A percentile compares a stretch with the other conserved stretches of the same genome.
Evolutionary conservation across 2,329 filamentous ascomycete genomes (phyloP).

Genomic region (Fusarium compactum): DNA sequence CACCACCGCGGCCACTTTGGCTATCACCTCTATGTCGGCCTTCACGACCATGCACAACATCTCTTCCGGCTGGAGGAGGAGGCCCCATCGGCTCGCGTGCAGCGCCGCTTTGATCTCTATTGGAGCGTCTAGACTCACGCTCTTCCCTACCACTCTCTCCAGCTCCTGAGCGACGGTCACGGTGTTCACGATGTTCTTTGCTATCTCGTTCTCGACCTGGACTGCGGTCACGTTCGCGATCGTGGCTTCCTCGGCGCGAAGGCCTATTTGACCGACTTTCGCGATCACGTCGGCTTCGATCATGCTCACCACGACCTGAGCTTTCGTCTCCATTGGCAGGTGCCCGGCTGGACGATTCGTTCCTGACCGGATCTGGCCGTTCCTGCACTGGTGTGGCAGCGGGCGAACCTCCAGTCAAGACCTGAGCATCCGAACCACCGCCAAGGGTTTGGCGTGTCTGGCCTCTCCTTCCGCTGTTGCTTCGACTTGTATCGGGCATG

Average conservation of each 20-base stretch:
- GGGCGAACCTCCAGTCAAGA: slow-evolving; percentile 66
- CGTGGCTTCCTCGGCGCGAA: slow-evolving; percentile 63
- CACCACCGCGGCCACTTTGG: slow-evolving; percentile 42
- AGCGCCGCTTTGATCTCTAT: slow-evolving; percentile 42
- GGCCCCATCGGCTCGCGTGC: slow-evolving; percentile 50
- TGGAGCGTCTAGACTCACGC: slow-evolving; percentile 51
- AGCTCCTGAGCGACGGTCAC: slow-evolving; percentile 57
- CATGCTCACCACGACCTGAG: slow-evolving; percentile 53
- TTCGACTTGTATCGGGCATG: slow-evolving; percentile 54
- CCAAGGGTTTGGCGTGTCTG: slow-evolving; percentile 59
- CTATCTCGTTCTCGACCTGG: slow-evolving; percentile 60
- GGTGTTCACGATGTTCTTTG: slow-evolving; percentile 60
- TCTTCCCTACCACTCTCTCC: slow-evolving; percentile 51
- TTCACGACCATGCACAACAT: slow-evolving; percentile 50
- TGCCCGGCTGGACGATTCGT: slow-evolving; percentile 53
- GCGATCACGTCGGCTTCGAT: slow-evolving; percentile 59
- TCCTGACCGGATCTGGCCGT: slow-evolving; percentile 59
- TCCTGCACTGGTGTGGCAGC: slow-evolving; percentile 63
- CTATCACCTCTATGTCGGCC: slow-evolving; percentile 50
- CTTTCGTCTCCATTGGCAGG: slow-evolving; percentile 50
- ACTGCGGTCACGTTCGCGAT: slow-evolving; percentile 63
- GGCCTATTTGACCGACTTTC: slow-evolving; percentile 55
- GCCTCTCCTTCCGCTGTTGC: slow-evolving; percentile 52
- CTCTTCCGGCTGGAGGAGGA: slow-evolving; percentile 48
- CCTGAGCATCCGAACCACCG: slow-evolving; percentile 68